phyloP scores from a whole-genome alignment of 1,284 basidiomycete genomes.

The Leccinum cinnamomeum region DNA sequence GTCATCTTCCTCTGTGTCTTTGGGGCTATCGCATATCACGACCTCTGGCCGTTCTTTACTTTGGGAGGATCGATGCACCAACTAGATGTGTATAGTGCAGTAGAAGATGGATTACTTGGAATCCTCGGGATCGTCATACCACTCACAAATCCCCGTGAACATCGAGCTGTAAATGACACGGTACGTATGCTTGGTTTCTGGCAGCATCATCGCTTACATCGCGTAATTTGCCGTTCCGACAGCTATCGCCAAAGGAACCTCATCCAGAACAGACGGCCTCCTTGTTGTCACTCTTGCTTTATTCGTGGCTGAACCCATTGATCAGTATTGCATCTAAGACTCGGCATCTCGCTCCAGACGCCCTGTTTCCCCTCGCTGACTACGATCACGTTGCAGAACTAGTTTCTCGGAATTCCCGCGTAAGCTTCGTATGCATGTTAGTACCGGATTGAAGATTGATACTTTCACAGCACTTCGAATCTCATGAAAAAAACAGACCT shows the following conservation, averaged over 20 bases:
- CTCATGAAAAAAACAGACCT: not conserved
- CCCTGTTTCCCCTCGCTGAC: slow-evolving; percentile 59
- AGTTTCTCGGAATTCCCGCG: slow-evolving; percentile 39
- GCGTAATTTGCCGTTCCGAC: not conserved
- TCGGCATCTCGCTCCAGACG: slow-evolving; percentile 43
- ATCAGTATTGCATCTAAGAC: slow-evolving; percentile 47
- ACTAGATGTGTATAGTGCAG: not conserved
- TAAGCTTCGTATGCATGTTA: slow-evolving; percentile 18
- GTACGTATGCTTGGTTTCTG: slow-evolving; percentile 7
- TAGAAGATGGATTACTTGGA: slow-evolving; percentile 5
- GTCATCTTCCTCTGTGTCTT: slow-evolving; percentile 8
- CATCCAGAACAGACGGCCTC: slow-evolving; percentile 71
- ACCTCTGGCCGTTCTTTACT: slow-evolving; percentile 19
- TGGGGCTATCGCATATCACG: slow-evolving; percentile 6
- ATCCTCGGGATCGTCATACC: slow-evolving; percentile 15
- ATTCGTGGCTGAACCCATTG: slow-evolving; percentile 57
- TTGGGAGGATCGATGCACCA: slow-evolving; percentile 1
- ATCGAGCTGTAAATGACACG: not conserved
- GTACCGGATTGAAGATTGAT: not conserved
- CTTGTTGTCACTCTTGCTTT: slow-evolving; percentile 53
- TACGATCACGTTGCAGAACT: slow-evolving; percentile 48
- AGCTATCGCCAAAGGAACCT: slow-evolving; percentile 43
- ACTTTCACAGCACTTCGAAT: slow-evolving; percentile 3
- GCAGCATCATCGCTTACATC: no score
- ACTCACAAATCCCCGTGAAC: slow-evolving; percentile 9